Conservation (phyloP, 2,329 filamentous ascomycete species). For the Elsinoe fawcettii region DNA sequence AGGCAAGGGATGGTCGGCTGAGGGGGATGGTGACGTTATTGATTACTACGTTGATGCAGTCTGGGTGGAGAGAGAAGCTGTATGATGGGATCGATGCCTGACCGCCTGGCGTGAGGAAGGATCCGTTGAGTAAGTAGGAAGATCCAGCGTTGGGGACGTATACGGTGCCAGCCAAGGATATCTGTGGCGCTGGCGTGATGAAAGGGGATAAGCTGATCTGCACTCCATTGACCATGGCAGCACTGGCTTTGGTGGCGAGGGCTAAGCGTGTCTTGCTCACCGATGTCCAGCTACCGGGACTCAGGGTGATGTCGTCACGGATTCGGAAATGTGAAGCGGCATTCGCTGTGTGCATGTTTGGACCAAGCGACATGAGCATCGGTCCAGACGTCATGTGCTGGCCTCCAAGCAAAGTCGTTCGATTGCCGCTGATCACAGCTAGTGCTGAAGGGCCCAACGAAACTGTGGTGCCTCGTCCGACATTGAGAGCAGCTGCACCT, state of each 20-base stretch:
- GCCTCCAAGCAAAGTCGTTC: constrained; percentile 19
- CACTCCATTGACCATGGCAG: constrained; percentile 34
- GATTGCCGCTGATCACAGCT: constrained; percentile 29
- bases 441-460: constrained; percentile 30
- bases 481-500: constrained; percentile 30
- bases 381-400: constrained; percentile 21
- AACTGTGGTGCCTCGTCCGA: constrained; percentile 29
- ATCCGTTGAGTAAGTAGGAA: constrained; percentile 25
- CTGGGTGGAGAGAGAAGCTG: constrained; percentile 23
- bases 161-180: constrained; percentile 26
- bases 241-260: constrained; percentile 32
- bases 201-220: constrained; percentile 29
- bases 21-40: constrained; percentile 23
- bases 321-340: constrained; percentile 41
- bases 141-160: constrained; percentile 28
- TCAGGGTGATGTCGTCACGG: constrained; percentile 30
- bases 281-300: constrained; percentile 33
- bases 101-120: constrained; percentile 23
- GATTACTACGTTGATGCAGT: constrained; percentile 22
- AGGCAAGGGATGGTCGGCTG: constrained; percentile 20
- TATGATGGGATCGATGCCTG: constrained; percentile 21
- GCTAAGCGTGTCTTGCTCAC: constrained; percentile 35
- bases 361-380: constrained; percentile 35
- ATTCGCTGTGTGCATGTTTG: constrained; percentile 35
- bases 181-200: constrained; percentile 26